Evolutionary conservation across 2,329 filamentous ascomycete genomes (phyloP), one percentile per base, ranked within the genome.

Genomic region (Exophiala xenobiotica): DNA sequence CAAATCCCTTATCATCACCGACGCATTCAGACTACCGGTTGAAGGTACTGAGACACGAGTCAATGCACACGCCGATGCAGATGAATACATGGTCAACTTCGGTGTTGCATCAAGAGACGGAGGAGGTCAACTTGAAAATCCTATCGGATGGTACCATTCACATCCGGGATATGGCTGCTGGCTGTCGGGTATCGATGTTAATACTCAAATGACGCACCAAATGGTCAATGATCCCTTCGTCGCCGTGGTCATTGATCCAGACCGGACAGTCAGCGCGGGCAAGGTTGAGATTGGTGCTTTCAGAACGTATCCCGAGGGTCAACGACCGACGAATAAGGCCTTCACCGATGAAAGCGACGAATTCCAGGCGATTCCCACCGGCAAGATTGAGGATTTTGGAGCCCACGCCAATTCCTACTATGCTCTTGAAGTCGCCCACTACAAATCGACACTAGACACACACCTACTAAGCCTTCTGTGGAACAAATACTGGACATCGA

Each of bases 401-500:
- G 91, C 91, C 0, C 92, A 99, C 67, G 85, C 88, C 11, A 88
- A 82, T 67, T 84, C 87, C 49, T 99, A 99, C 75, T 99, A 99
- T 71, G 79, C 87, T 11, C 80, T 99, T 4, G 88, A 95, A 56
- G 88, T 97, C 11, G 90, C 90, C 24, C 90, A 95, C 71, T 99
- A 90, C 79, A 97, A 97, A 74, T 93, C 88, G 58, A 87, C 87
- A 0, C 84, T 99, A 22, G 93, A 99, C 71, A 80, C 85, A 1
- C 87, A 90, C 63, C 78, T 99, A 19, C 78, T 99, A 4, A 89
- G 95, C 65, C 80, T 90, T 45, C 77, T 99, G 23, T 97, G 93
- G 93, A 96, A 96, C 76, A 97, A 97, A 71, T 99, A 99, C 77
- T 96, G 90, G 93, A 91, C 96, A 26, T 88, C 95, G 65, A 99